phyloP scores from a whole-genome alignment of 805 yeast species.

The Blastobotrys muscicola region DNA sequence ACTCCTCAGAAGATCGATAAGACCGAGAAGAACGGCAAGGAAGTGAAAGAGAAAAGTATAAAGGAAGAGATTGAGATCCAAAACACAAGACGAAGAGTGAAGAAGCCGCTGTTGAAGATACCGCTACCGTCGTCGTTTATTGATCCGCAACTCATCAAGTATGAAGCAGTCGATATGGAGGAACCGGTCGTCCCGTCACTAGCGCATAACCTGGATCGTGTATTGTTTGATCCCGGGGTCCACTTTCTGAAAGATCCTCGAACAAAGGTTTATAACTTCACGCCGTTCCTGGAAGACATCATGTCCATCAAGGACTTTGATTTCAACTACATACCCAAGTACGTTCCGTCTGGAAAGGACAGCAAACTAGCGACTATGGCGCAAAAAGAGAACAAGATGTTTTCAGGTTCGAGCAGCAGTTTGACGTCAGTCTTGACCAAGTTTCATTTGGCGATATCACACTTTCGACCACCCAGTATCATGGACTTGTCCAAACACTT shows the following conservation, averaged over 20 bases:
- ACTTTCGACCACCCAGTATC: slow-evolving; percentile 43
- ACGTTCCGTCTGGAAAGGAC: slow-evolving; percentile 64
- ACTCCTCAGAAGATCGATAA: too few species aligned
- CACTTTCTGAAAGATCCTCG: slow-evolving; percentile 74
- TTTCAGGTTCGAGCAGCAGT: slow-evolving; percentile 77
- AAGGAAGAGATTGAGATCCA: background rate
- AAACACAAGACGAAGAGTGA: background rate
- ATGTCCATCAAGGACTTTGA: slow-evolving; percentile 59
- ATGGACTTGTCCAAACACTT: slow-evolving; percentile 37
- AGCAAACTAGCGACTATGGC: slow-evolving; percentile 41
- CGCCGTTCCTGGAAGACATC: slow-evolving; percentile 48
- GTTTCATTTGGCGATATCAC: slow-evolving; percentile 61
- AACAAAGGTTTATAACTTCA: slow-evolving; percentile 61
- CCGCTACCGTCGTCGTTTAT: background rate
- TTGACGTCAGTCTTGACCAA: slow-evolving; percentile 71
- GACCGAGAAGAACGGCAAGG: too few species aligned
- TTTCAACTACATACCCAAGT: slow-evolving; percentile 45
- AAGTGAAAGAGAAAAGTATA: background rate
- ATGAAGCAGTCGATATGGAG: background rate
- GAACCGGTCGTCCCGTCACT: slow-evolving; percentile 42
- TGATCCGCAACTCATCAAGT: background rate
- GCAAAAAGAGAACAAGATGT: slow-evolving; percentile 28
- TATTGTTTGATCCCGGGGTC: slow-evolving; percentile 70
- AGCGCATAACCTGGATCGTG: slow-evolving; percentile 59
- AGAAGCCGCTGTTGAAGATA: background rate